Percentiles rank a stretch among this genome's conserved stretches.
Conservation (phyloP, 1,284 basidiomycete species). For the Cerrena zonata region DNA sequence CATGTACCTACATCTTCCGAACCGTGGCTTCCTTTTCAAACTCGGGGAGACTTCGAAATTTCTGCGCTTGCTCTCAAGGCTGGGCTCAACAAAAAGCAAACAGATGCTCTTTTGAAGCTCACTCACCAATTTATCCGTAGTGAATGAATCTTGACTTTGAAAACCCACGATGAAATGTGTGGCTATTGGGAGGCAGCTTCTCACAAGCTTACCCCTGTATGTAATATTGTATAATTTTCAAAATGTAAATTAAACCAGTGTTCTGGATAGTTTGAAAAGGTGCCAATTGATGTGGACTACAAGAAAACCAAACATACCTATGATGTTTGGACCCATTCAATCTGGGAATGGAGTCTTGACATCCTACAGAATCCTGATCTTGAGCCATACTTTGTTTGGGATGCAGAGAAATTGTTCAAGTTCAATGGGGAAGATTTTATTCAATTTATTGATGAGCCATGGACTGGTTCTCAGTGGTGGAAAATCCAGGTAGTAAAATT, state of each 20-base stretch:
- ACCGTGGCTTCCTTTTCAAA: constrained; percentile 16
- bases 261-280: constrained; percentile 12
- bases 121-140: not conserved
- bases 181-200: constrained; percentile 5
- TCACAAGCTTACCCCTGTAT: constrained; percentile 3
- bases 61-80: constrained; percentile 1
- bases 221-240: not conserved
- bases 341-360: constrained; percentile 25
- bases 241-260: not conserved
- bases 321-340: constrained; percentile 11
- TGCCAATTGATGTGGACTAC: constrained; percentile 18
- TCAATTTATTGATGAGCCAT: constrained; percentile 25
- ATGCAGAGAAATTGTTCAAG: constrained; percentile 21
- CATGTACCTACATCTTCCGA: not conserved
- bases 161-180: not conserved
- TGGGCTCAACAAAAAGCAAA: constrained; percentile 2
- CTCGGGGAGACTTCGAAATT: constrained; percentile 22
- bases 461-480: constrained; percentile 26
- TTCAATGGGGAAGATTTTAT: constrained; percentile 18
- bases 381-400: constrained; percentile 22
- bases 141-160: not conserved
- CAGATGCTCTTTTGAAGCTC: constrained; percentile 1
- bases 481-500: constrained; percentile 23
- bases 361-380: constrained; percentile 20
- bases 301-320: constrained; percentile 24